Conservation (phyloP, 202 grass and related monocot genomes). For the Saccharum hybrid region DNA sequence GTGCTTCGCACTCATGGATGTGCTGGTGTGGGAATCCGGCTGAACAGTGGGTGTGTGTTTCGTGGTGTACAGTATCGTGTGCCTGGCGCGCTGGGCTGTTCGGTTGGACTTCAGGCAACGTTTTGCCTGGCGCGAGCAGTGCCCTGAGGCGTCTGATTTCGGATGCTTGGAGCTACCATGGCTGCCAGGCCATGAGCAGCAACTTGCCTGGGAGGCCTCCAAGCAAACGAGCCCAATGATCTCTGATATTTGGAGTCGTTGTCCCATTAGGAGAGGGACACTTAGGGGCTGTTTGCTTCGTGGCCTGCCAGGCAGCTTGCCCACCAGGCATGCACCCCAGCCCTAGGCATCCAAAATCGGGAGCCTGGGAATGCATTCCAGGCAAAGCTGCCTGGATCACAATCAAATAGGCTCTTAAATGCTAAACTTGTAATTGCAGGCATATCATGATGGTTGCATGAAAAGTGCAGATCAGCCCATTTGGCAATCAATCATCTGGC, state of each 20-base stretch:
- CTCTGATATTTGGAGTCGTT: background rate
- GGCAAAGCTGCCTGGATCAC: background rate
- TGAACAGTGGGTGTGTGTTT: background rate
- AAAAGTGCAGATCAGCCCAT: background rate
- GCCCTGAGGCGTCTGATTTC: no score
- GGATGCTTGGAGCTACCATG: no score
- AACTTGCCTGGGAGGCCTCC: no score
- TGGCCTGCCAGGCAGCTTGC: background rate
- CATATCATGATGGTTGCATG: background rate
- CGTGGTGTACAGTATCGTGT: no score
- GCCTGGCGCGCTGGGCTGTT: background rate
- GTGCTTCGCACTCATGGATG: background rate
- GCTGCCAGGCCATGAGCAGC: no score
- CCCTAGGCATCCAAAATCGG: background rate
- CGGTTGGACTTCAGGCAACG: background rate
- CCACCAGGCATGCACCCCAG: background rate
- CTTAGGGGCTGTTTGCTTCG: no score
- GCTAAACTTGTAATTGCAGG: conserved; percentile 4
- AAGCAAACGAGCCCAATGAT: no score
- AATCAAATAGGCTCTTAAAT: background rate
- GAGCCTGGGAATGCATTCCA: background rate
- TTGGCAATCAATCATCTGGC: background rate
- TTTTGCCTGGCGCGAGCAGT: background rate
- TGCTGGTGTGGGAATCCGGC: background rate
- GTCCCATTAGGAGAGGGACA: background rate